Evolutionary conservation across 2,329 filamentous ascomycete genomes (phyloP), one percentile per base, ranked within the genome.

Genomic region (Xylariaceae sp.): DNA sequence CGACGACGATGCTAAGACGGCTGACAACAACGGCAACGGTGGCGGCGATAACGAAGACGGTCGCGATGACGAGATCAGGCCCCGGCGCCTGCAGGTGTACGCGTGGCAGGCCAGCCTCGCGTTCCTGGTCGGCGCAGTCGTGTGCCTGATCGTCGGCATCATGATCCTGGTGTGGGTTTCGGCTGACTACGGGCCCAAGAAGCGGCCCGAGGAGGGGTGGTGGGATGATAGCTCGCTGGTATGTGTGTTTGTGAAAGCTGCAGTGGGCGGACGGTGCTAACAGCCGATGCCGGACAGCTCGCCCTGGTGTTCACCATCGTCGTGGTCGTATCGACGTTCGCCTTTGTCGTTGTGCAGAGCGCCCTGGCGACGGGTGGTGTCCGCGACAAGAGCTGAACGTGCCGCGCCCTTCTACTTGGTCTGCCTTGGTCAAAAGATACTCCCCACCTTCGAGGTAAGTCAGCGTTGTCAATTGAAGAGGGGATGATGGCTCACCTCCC

Each of bases 81-180:
- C 44, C 3, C 18, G 35, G 2, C 16, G 26, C 13, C 25, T 38
- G 35, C 47, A 49, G 26, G 39, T 49, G 7, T 47, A 44, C 16
- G 44, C 45, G 4, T 50, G 47, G 47, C 46, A 50, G 44, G 34
- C 43, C 4, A 45, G 40, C 18, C 29, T 45, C 2, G 8, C 35
- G 17, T 36, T 50, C 17, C 40, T 50, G 12, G 33, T 44, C 2
- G 39, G 31, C 3, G 39, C 46, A 12, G 47, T 49, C 5, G 10
- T 40, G 3, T 43, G 41, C 32, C 38, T 50, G 45, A 35, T 50
- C 6, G 12, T 23, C 2, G 47, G 47, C 0, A 42, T 50, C 12
- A 21, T 35, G 3, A 33, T 49, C 12, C 37, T 50, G 5, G 44
- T 50, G 12, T 50, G 47, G 47, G 39, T 42, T 5, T 36, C 32